Base-by-base conservation (phyloP, 2,329 filamentous ascomycete genomes). In the Beauveria australis region DNA sequence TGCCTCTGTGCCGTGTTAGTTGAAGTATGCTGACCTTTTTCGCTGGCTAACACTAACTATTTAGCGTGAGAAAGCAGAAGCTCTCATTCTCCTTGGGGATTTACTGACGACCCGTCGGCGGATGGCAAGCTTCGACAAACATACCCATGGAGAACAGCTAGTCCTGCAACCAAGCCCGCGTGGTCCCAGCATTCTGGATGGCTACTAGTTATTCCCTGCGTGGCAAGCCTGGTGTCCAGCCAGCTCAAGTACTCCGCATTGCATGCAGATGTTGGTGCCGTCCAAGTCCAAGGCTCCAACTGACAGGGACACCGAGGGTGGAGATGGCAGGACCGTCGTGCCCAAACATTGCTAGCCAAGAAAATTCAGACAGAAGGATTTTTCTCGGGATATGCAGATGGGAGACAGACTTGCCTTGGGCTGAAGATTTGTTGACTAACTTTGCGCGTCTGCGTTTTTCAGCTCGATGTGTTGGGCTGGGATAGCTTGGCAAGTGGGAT, bases 191-290 rank as follows among this genome's bases (percentile, higher is more conserved):
- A 26, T 44, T 5, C 26, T 46, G 19, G 22, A 51, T 16, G 12
- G 40, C 16, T 16, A 22, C 14, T 7, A 48, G 24, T 24, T 24
- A 48, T 51, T n/a, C 24, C 47, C 30, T 43, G 55, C 18, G 37
- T 30, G 40, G 47, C 46, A 41, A 44, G 48, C 40, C 16, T 40
- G 48, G 18, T 37, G 12, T 33, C 37, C 14, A 24, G 18, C 10
- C 26, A 52, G 48, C 37, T 48, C 47, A 28, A 44, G n/a, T 33
- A 33, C 56, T 59, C 47, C 37, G 56, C 56, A 59, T 53, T 59
- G 48, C 56, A 44, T 53, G 48, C 56, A 53, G 56, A 52, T 52
- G 56, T 44, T 59, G 56, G 47, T 52, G 47, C 48, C 37, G 8
- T 41, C 41, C 37, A 10, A 59, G 24, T 59, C 33, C 14, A 37